A percentile compares a stretch with the other conserved stretches of the same genome.
Conservation (phyloP, 2,329 filamentous ascomycete species). For the Triangularia setosa region DNA sequence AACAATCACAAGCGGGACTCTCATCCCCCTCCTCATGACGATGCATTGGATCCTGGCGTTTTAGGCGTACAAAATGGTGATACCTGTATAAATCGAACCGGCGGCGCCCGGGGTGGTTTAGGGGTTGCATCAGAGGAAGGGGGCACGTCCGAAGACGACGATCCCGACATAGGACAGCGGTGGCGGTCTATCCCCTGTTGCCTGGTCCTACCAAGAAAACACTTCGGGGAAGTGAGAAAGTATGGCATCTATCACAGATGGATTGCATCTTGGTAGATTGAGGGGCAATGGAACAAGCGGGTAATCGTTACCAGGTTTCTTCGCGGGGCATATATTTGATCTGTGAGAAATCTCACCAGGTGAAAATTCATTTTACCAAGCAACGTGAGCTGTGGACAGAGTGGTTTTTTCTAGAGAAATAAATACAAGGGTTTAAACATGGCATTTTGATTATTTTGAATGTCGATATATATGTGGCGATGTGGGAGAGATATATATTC, state of each 20-base stretch:
- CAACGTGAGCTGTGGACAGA: background rate
- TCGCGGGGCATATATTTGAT: background rate
- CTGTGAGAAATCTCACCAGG: background rate
- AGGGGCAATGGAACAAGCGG: slow-evolving; percentile 60
- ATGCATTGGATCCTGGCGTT: slow-evolving; percentile 46
- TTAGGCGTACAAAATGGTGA: slow-evolving; percentile 47
- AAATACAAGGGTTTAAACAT: background rate
- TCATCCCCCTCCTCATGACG: slow-evolving; percentile 31
- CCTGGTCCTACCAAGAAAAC: slow-evolving; percentile 50
- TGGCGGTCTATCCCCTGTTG: slow-evolving; percentile 65
- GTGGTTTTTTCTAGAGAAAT: background rate
- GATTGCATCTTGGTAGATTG: slow-evolving; percentile 41
- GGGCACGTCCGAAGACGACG: slow-evolving; percentile 60
- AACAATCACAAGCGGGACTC: slow-evolving; percentile 34
- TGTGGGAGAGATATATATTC: background rate
- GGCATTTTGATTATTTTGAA: background rate
- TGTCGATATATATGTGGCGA: background rate
- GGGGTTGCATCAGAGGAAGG: slow-evolving; percentile 39
- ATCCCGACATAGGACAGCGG: slow-evolving; percentile 60
- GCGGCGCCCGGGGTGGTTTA: slow-evolving; percentile 30
- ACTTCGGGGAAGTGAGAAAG: background rate
- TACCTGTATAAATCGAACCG: slow-evolving; percentile 21
- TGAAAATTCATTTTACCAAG: background rate
- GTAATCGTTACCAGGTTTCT: slow-evolving; percentile 49
- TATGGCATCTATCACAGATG: background rate